A percentile compares a stretch with the other conserved stretches of the same genome.
Conservation (phyloP, 2,329 filamentous ascomycete species). For the Whalleya microplaca region DNA sequence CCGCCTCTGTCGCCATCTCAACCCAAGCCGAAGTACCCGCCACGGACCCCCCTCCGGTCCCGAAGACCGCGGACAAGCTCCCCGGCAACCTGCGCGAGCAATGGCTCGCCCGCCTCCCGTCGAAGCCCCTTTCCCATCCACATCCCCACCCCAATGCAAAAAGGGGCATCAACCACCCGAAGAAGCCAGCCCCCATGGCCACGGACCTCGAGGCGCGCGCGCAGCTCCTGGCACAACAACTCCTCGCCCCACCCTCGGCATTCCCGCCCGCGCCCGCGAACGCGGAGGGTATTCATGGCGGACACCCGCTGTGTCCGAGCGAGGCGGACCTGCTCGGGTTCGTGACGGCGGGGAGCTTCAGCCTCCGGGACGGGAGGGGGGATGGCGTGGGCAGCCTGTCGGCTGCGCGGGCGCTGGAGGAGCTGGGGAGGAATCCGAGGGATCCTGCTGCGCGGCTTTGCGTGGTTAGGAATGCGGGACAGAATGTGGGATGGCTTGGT, state of each 20-base stretch:
- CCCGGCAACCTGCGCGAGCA: slow-evolving; percentile 61
- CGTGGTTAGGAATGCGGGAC: slow-evolving; percentile 80
- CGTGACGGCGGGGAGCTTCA: slow-evolving; percentile 84
- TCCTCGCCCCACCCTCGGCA: slow-evolving; percentile 44
- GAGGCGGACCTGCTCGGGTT: slow-evolving; percentile 84
- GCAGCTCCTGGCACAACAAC: slow-evolving; percentile 51
- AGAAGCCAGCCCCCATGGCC: slow-evolving; percentile 32
- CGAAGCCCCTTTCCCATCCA: too few species aligned
- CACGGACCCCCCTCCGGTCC: slow-evolving; percentile 43
- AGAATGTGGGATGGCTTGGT: slow-evolving; percentile 77
- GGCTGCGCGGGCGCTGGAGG: slow-evolving; percentile 58
- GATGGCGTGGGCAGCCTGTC: slow-evolving; percentile 75
- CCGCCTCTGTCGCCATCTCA: slow-evolving; percentile 8
- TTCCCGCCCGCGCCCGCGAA: slow-evolving; percentile 43
- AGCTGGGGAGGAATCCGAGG: slow-evolving; percentile 36
- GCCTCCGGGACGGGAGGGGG: slow-evolving; percentile 74
- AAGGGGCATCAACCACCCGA: slow-evolving; percentile 24
- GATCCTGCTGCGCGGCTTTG: slow-evolving; percentile 62
- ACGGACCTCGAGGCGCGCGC: slow-evolving; percentile 45
- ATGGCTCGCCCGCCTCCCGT: slow-evolving; percentile 66
- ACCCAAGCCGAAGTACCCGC: slow-evolving; percentile 50
- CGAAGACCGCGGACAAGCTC: slow-evolving; percentile 32
- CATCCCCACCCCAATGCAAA: too few species aligned
- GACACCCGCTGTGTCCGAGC: slow-evolving; percentile 73
- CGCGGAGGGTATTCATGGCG: slow-evolving; percentile 45